Evolutionary conservation across 805 yeast genomes (phyloP).

Genomic region (Clavispora vitiphila): DNA sequence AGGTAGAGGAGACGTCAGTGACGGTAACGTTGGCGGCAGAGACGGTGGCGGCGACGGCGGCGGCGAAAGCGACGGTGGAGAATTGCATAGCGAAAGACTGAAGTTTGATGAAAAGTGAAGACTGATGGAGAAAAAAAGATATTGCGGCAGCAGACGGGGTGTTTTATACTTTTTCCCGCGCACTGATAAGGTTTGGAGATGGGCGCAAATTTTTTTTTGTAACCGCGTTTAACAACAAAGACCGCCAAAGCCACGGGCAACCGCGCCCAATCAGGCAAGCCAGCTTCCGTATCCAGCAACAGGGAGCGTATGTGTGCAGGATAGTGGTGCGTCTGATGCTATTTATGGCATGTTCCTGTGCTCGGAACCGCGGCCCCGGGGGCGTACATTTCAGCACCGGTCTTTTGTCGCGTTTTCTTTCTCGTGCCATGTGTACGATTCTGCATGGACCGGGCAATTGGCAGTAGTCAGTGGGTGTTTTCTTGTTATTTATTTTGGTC

Average conservation of each 20-base stretch:
- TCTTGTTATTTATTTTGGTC: too few relatives aligned
- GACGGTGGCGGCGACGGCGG: conserved; percentile 36
- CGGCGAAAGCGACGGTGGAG: conserved; percentile 37
- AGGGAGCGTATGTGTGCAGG: background rate
- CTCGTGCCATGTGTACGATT: too few relatives aligned
- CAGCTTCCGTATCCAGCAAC: background rate
- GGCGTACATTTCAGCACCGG: background rate
- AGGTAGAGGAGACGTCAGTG: conserved; percentile 22
- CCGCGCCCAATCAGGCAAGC: background rate
- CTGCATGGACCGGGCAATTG: too few relatives aligned
- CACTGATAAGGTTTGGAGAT: background rate
- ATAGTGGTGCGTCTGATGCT: background rate
- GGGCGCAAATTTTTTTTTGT: background rate
- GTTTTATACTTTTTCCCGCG: background rate
- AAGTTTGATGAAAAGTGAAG: conserved; percentile 3
- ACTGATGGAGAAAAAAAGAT: background rate
- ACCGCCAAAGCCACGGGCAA: background rate
- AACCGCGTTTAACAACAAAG: background rate
- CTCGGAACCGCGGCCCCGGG: background rate
- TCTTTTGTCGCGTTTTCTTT: too few relatives aligned
- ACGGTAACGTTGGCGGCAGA: conserved; percentile 30
- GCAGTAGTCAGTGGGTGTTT: too few relatives aligned
- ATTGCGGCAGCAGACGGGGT: background rate
- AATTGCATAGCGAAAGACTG: conserved; percentile 37
- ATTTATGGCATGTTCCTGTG: background rate